Conservation (phyloP, 345 rosid species). For the Hibiscus mutabilis region DNA sequence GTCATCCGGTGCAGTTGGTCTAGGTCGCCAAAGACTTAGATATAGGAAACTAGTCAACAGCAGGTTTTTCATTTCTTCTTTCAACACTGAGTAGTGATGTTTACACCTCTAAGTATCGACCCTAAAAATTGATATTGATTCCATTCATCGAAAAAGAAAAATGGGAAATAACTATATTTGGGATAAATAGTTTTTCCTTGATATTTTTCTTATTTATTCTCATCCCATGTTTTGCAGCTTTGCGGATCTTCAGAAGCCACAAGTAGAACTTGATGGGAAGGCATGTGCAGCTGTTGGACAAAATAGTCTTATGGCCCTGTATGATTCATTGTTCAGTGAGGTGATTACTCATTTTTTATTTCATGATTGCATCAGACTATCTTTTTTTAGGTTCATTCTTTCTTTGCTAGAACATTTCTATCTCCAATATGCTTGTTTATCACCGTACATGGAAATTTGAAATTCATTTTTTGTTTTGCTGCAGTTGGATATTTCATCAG, state of each 20-base stretch:
- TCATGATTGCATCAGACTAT: background rate
- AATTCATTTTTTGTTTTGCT: slow-evolving; percentile 7
- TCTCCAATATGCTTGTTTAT: background rate
- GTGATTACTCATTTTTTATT: slow-evolving; percentile 20
- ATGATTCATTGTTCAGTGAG: slow-evolving; percentile 85
- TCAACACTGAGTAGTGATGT: background rate
- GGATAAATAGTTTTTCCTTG: background rate
- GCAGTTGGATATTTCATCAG: slow-evolving; percentile 90
- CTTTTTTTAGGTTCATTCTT: background rate
- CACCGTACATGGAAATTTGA: background rate
- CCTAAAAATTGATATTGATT: background rate
- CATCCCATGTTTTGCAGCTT: slow-evolving; percentile 41
- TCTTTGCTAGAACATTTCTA: background rate
- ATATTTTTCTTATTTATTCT: background rate
- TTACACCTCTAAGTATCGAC: background rate
- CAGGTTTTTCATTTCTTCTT: slow-evolving; percentile 46
- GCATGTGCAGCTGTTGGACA: slow-evolving; percentile 99
- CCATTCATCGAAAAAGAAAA: background rate
- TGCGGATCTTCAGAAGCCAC: slow-evolving; percentile 97
- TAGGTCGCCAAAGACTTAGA: slow-evolving; percentile 93
- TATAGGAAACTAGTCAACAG: slow-evolving; percentile 79
- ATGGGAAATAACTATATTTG: background rate
- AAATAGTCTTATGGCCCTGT: slow-evolving; percentile 89
- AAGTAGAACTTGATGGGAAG: slow-evolving; percentile 83
- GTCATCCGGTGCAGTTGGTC: slow-evolving; percentile 93